Conservation (phyloP, 2,329 filamentous ascomycete genomes). For the Dryadomyces quercivorus region DNA sequence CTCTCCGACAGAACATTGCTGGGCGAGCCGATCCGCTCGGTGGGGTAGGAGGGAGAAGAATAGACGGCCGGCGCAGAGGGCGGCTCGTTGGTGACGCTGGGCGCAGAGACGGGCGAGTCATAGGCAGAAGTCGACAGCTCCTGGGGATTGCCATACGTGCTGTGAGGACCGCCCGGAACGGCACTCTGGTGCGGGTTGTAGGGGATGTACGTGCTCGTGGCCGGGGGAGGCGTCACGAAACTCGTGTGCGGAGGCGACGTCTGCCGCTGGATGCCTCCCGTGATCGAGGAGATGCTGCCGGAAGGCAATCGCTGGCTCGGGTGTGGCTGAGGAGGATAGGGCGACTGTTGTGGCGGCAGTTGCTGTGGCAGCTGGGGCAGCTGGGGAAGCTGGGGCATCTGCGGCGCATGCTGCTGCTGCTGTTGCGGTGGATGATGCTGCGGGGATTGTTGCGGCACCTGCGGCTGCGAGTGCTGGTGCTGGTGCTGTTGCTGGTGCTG, state of each 20-base stretch:
- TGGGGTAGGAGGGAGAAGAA: conserved; percentile 34
- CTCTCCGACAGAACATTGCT: conserved; percentile 9
- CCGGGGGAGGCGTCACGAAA: conserved; percentile 27
- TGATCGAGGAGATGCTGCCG: conserved; percentile 19
- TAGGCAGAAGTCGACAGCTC: conserved; percentile 69
- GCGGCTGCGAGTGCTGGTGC: background rate
- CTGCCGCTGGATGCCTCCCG: conserved; percentile 15
- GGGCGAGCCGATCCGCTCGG: conserved; percentile 27
- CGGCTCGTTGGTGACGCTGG: conserved; percentile 23
- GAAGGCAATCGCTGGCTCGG: conserved; percentile 36
- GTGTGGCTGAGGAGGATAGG: conserved; percentile 14
- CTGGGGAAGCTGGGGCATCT: background rate
- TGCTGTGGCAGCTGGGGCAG: conserved; percentile 1
- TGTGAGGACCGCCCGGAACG: conserved; percentile 42
- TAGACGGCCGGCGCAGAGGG: conserved; percentile 27
- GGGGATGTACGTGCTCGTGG: conserved; percentile 33
- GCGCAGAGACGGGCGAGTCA: conserved; percentile 54
- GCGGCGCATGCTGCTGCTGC: background rate
- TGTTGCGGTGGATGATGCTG: background rate
- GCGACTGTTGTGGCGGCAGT: background rate
- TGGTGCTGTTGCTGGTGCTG: background rate
- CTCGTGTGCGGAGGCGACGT: conserved; percentile 38
- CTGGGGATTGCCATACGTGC: conserved; percentile 60
- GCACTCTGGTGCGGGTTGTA: conserved; percentile 24
- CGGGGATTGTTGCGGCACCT: too few species aligned